phyloP scores from a whole-genome alignment of 306 rosid species.

The Glycine tomentella region DNA sequence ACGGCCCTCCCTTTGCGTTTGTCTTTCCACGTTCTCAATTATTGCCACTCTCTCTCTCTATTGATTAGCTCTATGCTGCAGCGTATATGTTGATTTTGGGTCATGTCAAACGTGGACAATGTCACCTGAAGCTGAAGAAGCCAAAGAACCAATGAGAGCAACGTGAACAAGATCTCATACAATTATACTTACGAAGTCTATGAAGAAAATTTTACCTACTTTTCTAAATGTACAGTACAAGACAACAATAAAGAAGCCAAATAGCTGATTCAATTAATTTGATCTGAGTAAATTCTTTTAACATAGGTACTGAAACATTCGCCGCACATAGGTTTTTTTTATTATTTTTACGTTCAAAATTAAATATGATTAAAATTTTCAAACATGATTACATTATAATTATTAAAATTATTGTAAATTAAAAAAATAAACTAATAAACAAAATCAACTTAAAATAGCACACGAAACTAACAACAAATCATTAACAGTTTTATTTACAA shows the following conservation, averaged over 20 bases:
- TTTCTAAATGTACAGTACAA: neutral
- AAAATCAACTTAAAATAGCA: too few species aligned
- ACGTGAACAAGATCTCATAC: neutral
- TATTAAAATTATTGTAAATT: too few species aligned
- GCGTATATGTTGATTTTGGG: neutral
- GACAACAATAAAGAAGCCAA: neutral
- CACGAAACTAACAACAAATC: too few species aligned
- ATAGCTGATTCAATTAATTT: neutral
- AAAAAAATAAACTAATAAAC: too few species aligned
- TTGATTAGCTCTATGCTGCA: neutral
- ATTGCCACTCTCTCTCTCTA: conserved; percentile 34
- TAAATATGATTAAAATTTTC: too few species aligned
- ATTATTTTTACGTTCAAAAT: too few species aligned
- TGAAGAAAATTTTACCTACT: neutral
- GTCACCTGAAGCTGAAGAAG: conserved; percentile 32
- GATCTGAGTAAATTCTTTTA: too few species aligned
- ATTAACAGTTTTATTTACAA: too few species aligned
- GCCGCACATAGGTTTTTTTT: too few species aligned
- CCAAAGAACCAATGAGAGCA: neutral
- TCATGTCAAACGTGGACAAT: conserved; percentile 44
- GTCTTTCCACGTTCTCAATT: conserved; percentile 43
- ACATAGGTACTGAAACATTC: too few species aligned
- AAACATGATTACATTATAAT: too few species aligned
- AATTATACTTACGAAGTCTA: neutral
- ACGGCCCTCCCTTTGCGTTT: conserved; percentile 37